phyloP scores from a whole-genome alignment of 2,329 filamentous ascomycete species.

The Hypoxylon sp. region DNA sequence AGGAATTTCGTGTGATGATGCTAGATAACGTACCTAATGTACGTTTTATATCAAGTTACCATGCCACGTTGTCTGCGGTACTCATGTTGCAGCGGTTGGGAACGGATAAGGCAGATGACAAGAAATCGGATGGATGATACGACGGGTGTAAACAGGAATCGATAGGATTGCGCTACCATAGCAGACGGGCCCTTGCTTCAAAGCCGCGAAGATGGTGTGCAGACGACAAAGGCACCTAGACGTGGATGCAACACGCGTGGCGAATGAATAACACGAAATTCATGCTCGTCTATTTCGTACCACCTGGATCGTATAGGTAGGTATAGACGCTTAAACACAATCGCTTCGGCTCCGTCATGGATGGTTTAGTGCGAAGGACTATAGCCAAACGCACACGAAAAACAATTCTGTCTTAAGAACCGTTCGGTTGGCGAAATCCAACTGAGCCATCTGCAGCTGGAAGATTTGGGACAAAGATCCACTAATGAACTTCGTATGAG shows the following conservation, averaged over 20 bases:
- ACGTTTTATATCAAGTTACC: constrained; percentile 18
- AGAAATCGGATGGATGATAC: constrained; percentile 24
- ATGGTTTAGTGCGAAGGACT: background rate
- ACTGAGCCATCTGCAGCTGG: constrained; percentile 6
- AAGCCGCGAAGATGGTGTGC: constrained; percentile 23
- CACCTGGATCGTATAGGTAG: too few species aligned
- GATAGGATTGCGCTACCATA: constrained; percentile 24
- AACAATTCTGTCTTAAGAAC: too few species aligned
- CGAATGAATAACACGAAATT: constrained; percentile 7
- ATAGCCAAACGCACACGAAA: too few species aligned
- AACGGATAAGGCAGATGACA: constrained; percentile 18
- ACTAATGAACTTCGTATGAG: constrained; percentile 17
- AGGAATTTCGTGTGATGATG: constrained; percentile 9
- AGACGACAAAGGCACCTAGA: constrained; percentile 20
- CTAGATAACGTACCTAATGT: constrained; percentile 21
- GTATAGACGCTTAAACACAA: background rate
- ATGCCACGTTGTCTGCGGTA: constrained; percentile 26
- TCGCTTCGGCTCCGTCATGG: constrained; percentile 11
- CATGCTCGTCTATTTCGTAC: too few species aligned
- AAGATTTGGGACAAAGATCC: constrained; percentile 24
- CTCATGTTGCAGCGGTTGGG: constrained; percentile 14
- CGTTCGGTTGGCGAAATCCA: background rate
- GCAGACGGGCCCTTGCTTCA: constrained; percentile 34
- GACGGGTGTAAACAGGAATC: constrained; percentile 16
- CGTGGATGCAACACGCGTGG: constrained; percentile 10